Evolutionary conservation across 352 stramenopile species (phyloP), one percentile per base, ranked within the genome.

Genomic region (Globisporangium parvum): DNA sequence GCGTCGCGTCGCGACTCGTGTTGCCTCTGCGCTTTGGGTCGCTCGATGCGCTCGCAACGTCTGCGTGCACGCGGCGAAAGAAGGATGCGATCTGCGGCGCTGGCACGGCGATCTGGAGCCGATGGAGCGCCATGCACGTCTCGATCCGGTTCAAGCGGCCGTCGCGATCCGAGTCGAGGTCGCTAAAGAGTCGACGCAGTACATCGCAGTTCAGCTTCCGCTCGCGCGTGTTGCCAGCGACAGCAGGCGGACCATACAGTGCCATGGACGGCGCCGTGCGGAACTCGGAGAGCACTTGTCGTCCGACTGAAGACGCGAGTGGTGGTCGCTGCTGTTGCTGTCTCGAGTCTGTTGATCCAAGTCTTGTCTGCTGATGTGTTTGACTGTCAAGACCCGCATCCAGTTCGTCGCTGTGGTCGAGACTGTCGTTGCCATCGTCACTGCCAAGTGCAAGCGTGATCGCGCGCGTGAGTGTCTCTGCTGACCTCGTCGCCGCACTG

Each of bases 151-250:
- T 91, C 47, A 93, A 57, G 39, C 76, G 72, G 1, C 83, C 77
- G 50, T 93, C 80, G 28, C 65, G 74, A 51, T 93, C 73, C 0
- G 57, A 53, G 52, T 93, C 83, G 44, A 93, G 55, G 50, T 91
- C 79, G 39, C 66, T 87, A 51, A 93, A 93, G n/a, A 93, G 77
- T 2, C 81, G 72, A 1, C 83, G 77, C 42, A 93, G 57, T 10
- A 91, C 67, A 46, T 87, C 73, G 3, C 58, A 57, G 21, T 85
- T 84, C 5, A 87, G 62, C 17, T 58, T 50, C 2, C 51, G 24
- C 17, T 40, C 41, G 15, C 18, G 46, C 0, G 10, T 15, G 11
- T 63, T 33, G 17, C 51, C 57, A 14, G 39, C 46, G 20, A 39
- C 48, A 18, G 59, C 67, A 26, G 63, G 69, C 0, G 70, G 69